Evolutionary conservation across 1,139 yeast species (phyloP), one percentile per base, ranked within the genome.

Genomic region (Eremothecium sinecaudum): DNA sequence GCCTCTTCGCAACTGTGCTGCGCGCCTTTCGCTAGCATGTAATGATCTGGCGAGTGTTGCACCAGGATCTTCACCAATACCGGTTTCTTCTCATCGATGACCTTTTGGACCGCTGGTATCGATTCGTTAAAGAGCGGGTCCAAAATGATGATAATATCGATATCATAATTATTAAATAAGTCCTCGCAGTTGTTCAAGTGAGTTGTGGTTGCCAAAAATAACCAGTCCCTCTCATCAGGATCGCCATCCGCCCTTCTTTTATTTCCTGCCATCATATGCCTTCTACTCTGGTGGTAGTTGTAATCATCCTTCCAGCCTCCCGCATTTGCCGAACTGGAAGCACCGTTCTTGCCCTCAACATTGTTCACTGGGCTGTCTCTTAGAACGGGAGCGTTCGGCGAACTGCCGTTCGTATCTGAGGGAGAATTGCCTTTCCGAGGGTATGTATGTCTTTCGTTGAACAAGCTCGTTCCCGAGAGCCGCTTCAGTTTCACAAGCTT

Each of bases 401-500:
- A 8, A 12, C 14, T 23, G 8, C 28, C 29, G 12, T 16, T 16
- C 12, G 10, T 11, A 3, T 16, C 10, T 8, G 28, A 24, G 4
- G 31, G 17, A 5, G 33, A 25, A 5, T 34, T 31, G 14, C 31
- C 28, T n/a, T 32, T 37, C 28, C 38, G 19, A 4, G 21, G 11
- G 35, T 32, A 31, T 11, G 34, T 24, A 21, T 50, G 47, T 29
- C 46, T 46, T 33, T 52, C 52, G 28, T 71, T 75, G 45, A 71
- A 76, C 24, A 77, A 55, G 28, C 76, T 71, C 2, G 73, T 64
- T 11, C 80, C 78, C 26, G 81, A 73, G 38, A 75, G 66, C 46
- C 83, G 68, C 41, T 67, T 67, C 48, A 78, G 76, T 39, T 65
- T 63, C 18, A 75, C 53, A 24, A 63, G 56, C 47, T 79, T 73